Percentiles rank a stretch among this genome's conserved stretches.
Conservation (phyloP, 805 yeast genomes). For the Pichia phayaonensis region DNA sequence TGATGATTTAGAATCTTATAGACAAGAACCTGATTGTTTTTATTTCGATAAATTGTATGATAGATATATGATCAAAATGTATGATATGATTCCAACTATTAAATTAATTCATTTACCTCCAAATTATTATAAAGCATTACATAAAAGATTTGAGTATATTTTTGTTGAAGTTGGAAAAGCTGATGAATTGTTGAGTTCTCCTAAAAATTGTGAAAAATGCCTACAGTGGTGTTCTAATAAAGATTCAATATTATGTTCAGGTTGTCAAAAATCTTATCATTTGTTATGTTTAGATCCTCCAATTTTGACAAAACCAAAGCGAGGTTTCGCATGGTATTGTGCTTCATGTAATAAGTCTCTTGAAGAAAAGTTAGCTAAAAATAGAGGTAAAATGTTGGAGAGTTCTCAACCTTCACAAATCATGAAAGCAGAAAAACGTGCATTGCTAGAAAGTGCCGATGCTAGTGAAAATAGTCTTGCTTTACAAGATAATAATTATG, state of each 20-base stretch:
- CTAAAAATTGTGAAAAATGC: conserved; percentile 68
- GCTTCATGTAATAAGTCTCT: conserved; percentile 62
- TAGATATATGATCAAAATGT: conserved; percentile 74
- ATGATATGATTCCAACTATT: conserved; percentile 65
- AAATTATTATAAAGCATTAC: conserved; percentile 52
- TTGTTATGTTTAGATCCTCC: conserved; percentile 86
- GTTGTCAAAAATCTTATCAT: conserved; percentile 64
- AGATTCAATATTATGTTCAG: conserved; percentile 76
- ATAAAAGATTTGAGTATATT: conserved; percentile 62
- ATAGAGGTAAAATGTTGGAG: conserved; percentile 30
- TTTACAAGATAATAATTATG: not conserved
- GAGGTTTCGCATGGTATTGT: conserved; percentile 91
- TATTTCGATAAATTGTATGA: conserved; percentile 85
- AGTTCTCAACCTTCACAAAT: conserved; percentile 23
- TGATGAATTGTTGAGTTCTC: conserved; percentile 53
- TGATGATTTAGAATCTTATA: conserved; percentile 46
- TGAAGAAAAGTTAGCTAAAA: conserved; percentile 34
- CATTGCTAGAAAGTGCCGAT: not conserved
- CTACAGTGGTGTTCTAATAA: conserved; percentile 74
- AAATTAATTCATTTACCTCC: conserved; percentile 50
- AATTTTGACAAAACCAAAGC: conserved; percentile 62
- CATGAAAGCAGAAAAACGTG: conserved; percentile 3
- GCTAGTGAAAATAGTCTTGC: not conserved
- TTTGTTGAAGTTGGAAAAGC: conserved; percentile 66
- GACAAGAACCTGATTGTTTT: conserved; percentile 58